Conservation (phyloP, 1,139 yeast species). For the Lodderomyces theae region DNA sequence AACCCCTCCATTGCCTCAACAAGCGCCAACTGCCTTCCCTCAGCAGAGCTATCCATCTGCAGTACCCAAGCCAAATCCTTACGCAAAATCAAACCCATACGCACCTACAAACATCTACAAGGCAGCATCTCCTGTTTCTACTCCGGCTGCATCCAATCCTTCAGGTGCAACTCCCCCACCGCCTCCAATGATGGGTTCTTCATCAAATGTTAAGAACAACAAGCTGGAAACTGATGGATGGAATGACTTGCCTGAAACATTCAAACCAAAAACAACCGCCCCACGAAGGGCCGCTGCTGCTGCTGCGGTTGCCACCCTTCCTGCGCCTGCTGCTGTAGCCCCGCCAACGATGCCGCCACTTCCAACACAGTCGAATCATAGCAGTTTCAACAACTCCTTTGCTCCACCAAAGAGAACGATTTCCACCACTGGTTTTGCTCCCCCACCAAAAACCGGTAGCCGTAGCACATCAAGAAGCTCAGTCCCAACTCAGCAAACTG, state of each 20-base stretch:
- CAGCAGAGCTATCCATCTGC: constrained; percentile 13
- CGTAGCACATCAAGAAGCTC: constrained; percentile 28
- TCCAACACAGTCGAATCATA: constrained; percentile 12
- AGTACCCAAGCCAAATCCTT: constrained; percentile 23
- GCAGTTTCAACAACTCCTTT: constrained; percentile 1
- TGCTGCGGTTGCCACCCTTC: constrained; percentile 21
- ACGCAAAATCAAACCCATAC: constrained; percentile 28
- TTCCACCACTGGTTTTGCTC: constrained; percentile 15
- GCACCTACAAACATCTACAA: constrained; percentile 24
- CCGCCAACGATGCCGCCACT: constrained; percentile 21
- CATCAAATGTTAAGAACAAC: constrained; percentile 19
- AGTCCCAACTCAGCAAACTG: constrained; percentile 15
- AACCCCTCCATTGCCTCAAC: constrained; percentile 15
- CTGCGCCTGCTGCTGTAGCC: constrained; percentile 22
- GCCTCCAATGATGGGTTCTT: constrained; percentile 34
- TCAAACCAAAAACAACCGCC: constrained; percentile 48
- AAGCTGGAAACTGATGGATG: constrained; percentile 77
- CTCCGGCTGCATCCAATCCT: constrained; percentile 11
- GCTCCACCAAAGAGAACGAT: constrained; percentile 13
- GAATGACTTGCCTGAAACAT: constrained; percentile 85
- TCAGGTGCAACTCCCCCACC: constrained; percentile 27
- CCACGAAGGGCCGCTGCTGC: constrained; percentile 52
- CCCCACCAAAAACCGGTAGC: constrained; percentile 37
- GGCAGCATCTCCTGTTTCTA: constrained; percentile 16
- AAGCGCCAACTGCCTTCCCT: constrained; percentile 3